phyloP scores from a whole-genome alignment of 768 basidiomycete species.

The Panus rudis region DNA sequence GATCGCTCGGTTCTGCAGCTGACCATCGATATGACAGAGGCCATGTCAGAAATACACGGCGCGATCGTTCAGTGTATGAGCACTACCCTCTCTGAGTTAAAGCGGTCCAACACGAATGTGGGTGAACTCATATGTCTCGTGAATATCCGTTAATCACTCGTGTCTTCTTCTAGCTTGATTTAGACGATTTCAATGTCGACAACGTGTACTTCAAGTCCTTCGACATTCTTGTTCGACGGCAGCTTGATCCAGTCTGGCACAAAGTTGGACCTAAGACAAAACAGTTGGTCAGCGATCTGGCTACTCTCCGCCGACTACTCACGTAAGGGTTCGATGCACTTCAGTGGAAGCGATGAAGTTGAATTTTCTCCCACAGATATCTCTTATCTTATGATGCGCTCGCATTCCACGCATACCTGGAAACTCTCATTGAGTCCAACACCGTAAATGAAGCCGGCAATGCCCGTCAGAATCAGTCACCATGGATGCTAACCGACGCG shows the following conservation, averaged over 20 bases:
- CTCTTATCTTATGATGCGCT: slow-evolving; percentile 87
- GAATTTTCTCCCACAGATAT: slow-evolving; percentile 43
- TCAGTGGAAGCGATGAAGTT: not conserved
- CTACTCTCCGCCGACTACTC: slow-evolving; percentile 76
- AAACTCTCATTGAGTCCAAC: slow-evolving; percentile 71
- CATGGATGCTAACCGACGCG: slow-evolving; percentile 90
- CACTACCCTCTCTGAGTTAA: slow-evolving; percentile 81
- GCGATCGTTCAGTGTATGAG: slow-evolving; percentile 94
- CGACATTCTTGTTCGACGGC: slow-evolving; percentile 78
- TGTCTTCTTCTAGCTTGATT: slow-evolving; percentile 60
- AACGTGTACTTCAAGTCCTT: slow-evolving; percentile 94
- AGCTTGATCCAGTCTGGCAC: slow-evolving; percentile 94
- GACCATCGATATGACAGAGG: slow-evolving; percentile 74
- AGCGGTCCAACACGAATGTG: slow-evolving; percentile 75
- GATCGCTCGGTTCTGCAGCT: slow-evolving; percentile 88
- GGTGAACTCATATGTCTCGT: slow-evolving; percentile 5
- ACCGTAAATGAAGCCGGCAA: slow-evolving; percentile 42
- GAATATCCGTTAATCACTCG: not conserved
- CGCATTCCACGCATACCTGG: slow-evolving; percentile 86
- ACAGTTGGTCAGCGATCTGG: slow-evolving; percentile 84
- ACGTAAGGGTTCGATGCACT: slow-evolving; percentile 38
- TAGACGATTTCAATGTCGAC: slow-evolving; percentile 89
- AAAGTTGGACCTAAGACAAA: slow-evolving; percentile 91
- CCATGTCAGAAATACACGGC: slow-evolving; percentile 89
- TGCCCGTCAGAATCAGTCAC: slow-evolving; percentile 61